phyloP scores from a whole-genome alignment of 106 monocot genomes.

The Apostasia shenzhenica region DNA sequence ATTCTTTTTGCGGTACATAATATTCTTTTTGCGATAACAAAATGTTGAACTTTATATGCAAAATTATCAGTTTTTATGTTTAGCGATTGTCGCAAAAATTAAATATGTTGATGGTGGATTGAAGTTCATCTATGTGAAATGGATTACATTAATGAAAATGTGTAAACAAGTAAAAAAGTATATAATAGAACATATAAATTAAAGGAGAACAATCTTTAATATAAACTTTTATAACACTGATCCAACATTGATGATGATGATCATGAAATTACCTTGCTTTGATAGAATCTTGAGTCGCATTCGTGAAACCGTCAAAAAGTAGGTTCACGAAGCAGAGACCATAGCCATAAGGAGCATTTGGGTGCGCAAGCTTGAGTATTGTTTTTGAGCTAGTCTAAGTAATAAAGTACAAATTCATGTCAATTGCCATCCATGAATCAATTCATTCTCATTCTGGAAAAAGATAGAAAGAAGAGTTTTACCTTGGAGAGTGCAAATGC shows the following conservation, averaged over 20 bases:
- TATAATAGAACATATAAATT: too few species aligned
- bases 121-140: too few species aligned
- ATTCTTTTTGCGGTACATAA: too few species aligned
- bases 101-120: background rate
- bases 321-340: conserved; percentile 87
- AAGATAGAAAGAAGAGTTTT: background rate
- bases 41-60: too few species aligned
- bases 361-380: conserved; percentile 87
- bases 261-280: conserved; percentile 39
- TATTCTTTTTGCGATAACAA: too few species aligned
- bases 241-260: too few species aligned
- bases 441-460: too few species aligned
- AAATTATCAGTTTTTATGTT: background rate
- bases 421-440: background rate
- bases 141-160: too few species aligned
- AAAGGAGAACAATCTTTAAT: too few species aligned
- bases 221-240: too few species aligned
- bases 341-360: conserved; percentile 95
- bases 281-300: conserved; percentile 95
- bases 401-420: background rate
- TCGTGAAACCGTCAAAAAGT: conserved; percentile 92
- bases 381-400: conserved; percentile 96
- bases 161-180: too few species aligned
- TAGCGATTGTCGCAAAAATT: background rate
- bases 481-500: conserved; percentile 93